Percentiles rank a stretch among this genome's conserved stretches.
phyloP scores from a whole-genome alignment of 1,284 basidiomycete genomes.

The Grifola frondosa region DNA sequence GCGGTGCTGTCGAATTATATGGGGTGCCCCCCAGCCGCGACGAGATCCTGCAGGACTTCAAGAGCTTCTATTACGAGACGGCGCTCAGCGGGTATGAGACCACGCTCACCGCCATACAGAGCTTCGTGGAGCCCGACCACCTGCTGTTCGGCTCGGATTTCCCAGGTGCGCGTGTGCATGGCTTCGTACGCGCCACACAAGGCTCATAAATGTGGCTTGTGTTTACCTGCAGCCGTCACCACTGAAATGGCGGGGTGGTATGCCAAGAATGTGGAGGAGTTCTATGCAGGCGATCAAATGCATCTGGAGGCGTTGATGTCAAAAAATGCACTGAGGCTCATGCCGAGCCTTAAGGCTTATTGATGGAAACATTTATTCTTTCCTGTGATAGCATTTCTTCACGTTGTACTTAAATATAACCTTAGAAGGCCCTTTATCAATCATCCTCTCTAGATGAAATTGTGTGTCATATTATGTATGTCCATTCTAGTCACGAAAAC shows the following conservation, averaged over 20 bases:
- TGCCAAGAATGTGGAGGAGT: slow-evolving; percentile 47
- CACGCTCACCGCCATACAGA: slow-evolving; percentile 49
- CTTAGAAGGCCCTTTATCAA: too few species aligned
- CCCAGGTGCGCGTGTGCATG: slow-evolving; percentile 44
- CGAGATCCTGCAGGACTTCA: slow-evolving; percentile 65
- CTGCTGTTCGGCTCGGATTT: slow-evolving; percentile 71
- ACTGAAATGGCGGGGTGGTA: slow-evolving; percentile 57
- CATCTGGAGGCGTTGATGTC: slow-evolving; percentile 19
- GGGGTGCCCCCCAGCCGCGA: slow-evolving; percentile 59
- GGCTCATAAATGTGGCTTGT: background rate
- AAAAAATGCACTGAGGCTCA: slow-evolving; percentile 42
- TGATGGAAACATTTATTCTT: background rate
- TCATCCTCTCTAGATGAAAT: too few species aligned
- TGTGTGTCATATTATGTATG: too few species aligned
- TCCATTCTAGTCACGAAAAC: too few species aligned
- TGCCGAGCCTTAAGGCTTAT: slow-evolving; percentile 1
- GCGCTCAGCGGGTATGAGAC: slow-evolving; percentile 57
- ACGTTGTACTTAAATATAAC: too few species aligned
- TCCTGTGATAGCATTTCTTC: too few species aligned
- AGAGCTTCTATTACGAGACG: slow-evolving; percentile 67
- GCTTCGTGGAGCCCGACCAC: slow-evolving; percentile 45
- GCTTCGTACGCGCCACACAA: too few species aligned
- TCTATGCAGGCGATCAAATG: slow-evolving; percentile 34
- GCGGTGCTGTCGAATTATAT: slow-evolving; percentile 63
- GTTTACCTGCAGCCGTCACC: slow-evolving; percentile 49